Evolutionary conservation across 441 rosid species (phyloP), one percentile per base, ranked within the genome.

Genomic region (Populus tomentosa): DNA sequence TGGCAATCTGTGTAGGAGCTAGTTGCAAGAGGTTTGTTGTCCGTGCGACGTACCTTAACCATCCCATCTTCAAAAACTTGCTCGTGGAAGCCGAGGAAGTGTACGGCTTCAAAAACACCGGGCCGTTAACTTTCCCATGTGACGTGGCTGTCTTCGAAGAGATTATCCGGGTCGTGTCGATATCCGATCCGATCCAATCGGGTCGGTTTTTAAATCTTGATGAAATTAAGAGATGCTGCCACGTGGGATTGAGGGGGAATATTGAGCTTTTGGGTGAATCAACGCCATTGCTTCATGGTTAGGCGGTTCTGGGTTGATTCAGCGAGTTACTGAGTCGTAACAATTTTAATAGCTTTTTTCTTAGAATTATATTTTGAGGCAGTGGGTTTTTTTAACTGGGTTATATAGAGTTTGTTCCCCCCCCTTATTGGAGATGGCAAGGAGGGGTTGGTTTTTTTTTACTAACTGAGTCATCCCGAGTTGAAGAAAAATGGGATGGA

Each of bases 131-230:
- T 13, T 82, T 95, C 79, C 99, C 99, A 4, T 92, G 98, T 36
- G 97, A 94, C 53, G 99, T 92, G 88, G 80, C 88, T 23, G 80
- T 86, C 11, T 95, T 95, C 77, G 97, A 94, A 72, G 97, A 92
- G 79, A 80, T 87, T 14, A 84, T 95, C 53, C 88, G 86, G 14
- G 83, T 76, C n/a, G 82, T 92, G 21, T 85, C 89, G 21, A 73
- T 84, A 42, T 80, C 90, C 6, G 88, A 82, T 9, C 78, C 89
- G 3, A 33, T 70, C 0, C 67, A 53, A 23, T 62, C 85, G 28
- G 80, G 36, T 16, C 71, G 82, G 70, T 74, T 72, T 6, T 75
- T 61, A 33, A 82, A 80, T 36, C 40, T 81, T 1, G 89, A 89
- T 20, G 93, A 90, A 35, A 20, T 86, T 36, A 85, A 84, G 80